Base-by-base conservation (phyloP, 768 basidiomycete genomes). In the Trametes meyenii region DNA sequence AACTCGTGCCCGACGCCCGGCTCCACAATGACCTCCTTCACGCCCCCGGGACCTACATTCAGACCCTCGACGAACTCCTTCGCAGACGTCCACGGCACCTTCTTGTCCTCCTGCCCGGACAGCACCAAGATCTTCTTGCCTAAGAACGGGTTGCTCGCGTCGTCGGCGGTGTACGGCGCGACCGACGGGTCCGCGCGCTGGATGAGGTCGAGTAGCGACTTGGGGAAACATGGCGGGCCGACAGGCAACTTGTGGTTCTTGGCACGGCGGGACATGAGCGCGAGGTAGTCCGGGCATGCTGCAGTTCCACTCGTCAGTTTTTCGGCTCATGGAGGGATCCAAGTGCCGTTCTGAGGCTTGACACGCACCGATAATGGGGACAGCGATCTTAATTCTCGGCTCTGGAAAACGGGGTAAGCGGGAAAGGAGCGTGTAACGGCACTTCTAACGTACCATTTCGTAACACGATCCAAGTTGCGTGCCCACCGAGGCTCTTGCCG, bases 401-500 rank as follows among this genome's bases (percentile, higher is more conserved):
- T 83, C 81, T 81, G 60, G 3, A 17, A 4, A 3, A 14, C n/a
- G 58, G 52, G 57, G 62, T 23, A 5, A 14, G 36, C 23, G 35
- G 19, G 35, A 21, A n/a, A 5, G 35, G 2, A n/a, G 16, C 14
- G 16, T n/a, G 24, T 5, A 16, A 26, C 17, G 11, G n/a, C n/a
- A 14, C 21, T 48, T 3, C 35, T 17, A 0, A 23, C 44, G 33
- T 38, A 83, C 83, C 83, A 46, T 79, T 69, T n/a, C 69, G 68
- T 6, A 92, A 80, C 1, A 80, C 76, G 33, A 89, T 79, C 93
- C 94, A 96, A 0, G 90, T 80, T 0, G 91, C 81, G 70, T 97
- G 93, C 0, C 93, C 94, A 0, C 94, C 94, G 0, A 97, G 83
- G 62, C 89, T 91, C 66, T 89, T 79, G 0, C 94, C 94, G 0